A percentile compares a stretch with the other conserved stretches of the same genome.
These are phyloP conservation scores for Dictyostelium intermedium DNA, from an alignment of 78 protist species.

Conservation along the genomic window DNA sequence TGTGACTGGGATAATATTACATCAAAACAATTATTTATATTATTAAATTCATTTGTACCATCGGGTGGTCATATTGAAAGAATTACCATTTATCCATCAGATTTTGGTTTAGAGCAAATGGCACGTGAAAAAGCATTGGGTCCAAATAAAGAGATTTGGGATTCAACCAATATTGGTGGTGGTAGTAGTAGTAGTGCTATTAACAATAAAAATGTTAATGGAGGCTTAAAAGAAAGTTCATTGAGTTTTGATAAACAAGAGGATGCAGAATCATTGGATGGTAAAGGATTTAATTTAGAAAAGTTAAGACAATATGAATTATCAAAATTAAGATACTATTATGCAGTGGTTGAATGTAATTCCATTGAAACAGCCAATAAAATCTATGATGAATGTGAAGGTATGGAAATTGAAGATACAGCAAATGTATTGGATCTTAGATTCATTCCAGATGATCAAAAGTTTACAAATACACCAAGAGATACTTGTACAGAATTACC, in stretches of 20 bases:
- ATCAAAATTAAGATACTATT: slow-evolving; percentile 81
- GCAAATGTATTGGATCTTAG: slow-evolving; percentile 81
- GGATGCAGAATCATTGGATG: slow-evolving; percentile 64
- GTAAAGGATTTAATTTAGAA: slow-evolving; percentile 31
- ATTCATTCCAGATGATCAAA: slow-evolving; percentile 81
- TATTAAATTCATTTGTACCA: slow-evolving; percentile 79
- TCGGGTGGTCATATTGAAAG: slow-evolving; percentile 60
- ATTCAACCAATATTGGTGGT: background rate
- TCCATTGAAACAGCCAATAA: slow-evolving; percentile 67
- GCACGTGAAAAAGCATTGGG: slow-evolving; percentile 48
- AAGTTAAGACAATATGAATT: slow-evolving; percentile 78
- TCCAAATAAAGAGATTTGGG: slow-evolving; percentile 37
- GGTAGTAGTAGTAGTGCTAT: background rate
- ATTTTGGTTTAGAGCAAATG: slow-evolving; percentile 78
- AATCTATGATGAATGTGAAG: slow-evolving; percentile 85
- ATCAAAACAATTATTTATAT: slow-evolving; percentile 50
- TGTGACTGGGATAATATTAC: slow-evolving; percentile 79
- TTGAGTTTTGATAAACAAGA: slow-evolving; percentile 7
- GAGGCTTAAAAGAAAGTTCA: background rate
- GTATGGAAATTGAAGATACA: slow-evolving; percentile 79
- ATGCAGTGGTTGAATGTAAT: slow-evolving; percentile 88
- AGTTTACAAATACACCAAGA: slow-evolving; percentile 48
- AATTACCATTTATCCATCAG: slow-evolving; percentile 81
- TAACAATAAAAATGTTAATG: background rate
- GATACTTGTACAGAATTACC: slow-evolving; percentile 46